Conservation (phyloP, 2,329 filamentous ascomycete species). For the Endoconidiophora polonica region DNA sequence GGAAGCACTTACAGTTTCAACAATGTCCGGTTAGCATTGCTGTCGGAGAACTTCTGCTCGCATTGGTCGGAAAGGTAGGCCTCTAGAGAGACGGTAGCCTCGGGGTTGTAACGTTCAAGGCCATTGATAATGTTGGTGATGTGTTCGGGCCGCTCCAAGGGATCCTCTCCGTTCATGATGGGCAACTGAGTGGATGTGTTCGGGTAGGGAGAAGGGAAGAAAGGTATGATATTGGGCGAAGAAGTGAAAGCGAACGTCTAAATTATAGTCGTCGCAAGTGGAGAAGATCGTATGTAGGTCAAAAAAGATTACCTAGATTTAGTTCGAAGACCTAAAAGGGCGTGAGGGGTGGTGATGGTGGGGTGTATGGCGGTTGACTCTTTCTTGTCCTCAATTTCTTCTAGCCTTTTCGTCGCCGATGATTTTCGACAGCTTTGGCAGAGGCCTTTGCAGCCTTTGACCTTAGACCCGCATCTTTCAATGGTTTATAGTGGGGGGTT, state of each 20-base stretch:
- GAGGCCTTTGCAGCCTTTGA: conserved; percentile 1
- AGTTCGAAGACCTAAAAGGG: too few relatives aligned
- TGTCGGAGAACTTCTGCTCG: conserved; percentile 85
- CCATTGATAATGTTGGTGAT: conserved; percentile 91
- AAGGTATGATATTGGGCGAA: conserved; percentile 13
- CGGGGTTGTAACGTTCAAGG: conserved; percentile 95
- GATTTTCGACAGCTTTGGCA: too few relatives aligned
- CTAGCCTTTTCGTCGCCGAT: not conserved
- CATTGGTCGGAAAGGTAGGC: conserved; percentile 90
- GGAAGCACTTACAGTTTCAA: conserved; percentile 77
- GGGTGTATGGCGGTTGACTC: conserved; percentile 11
- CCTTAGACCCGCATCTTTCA: conserved; percentile 1
- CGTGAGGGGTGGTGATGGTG: conserved; percentile 20
- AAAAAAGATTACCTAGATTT: too few relatives aligned
- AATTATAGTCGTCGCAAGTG: conserved; percentile 17
- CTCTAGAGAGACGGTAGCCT: conserved; percentile 86
- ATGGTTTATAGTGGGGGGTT: conserved; percentile 12
- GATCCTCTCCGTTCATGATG: conserved; percentile 61
- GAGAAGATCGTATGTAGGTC: conserved; percentile 1
- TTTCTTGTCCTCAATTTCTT: conserved; percentile 8
- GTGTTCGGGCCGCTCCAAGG: conserved; percentile 78
- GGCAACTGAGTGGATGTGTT: conserved; percentile 16
- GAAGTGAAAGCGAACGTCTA: conserved; percentile 14
- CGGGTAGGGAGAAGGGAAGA: conserved; percentile 15
- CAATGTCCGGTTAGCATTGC: conserved; percentile 89